Evolutionary conservation across 1,139 yeast genomes (phyloP).

Genomic region (Kluyveromyces marxianus): DNA sequence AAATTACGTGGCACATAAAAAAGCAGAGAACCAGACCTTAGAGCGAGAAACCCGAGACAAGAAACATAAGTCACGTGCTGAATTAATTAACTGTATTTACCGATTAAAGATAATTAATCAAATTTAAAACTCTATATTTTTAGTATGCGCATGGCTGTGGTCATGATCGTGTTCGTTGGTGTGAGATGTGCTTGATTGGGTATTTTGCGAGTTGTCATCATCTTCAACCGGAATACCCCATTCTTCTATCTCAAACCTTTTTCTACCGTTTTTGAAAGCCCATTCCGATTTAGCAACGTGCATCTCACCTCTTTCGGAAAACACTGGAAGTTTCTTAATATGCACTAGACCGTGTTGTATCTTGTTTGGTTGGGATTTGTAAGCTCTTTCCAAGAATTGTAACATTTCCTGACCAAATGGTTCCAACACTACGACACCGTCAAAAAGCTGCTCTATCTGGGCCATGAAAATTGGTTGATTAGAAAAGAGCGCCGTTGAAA

Average conservation of each 20-base stretch:
- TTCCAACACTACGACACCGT: slow-evolving; percentile 65
- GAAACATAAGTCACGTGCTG: too few species aligned
- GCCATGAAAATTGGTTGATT: slow-evolving; percentile 42
- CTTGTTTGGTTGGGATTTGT: slow-evolving; percentile 54
- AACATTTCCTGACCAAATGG: slow-evolving; percentile 78
- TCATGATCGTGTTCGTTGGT: background rate
- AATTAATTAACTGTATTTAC: too few species aligned
- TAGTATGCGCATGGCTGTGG: slow-evolving; percentile 2
- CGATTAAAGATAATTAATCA: too few species aligned
- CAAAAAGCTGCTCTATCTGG: slow-evolving; percentile 54
- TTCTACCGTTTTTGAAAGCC: slow-evolving; percentile 79
- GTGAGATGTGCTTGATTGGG: background rate
- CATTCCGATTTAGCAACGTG: slow-evolving; percentile 65
- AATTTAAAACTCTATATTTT: background rate
- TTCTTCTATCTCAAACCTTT: slow-evolving; percentile 76
- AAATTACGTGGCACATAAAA: too few species aligned
- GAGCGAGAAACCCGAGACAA: too few species aligned
- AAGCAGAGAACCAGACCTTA: too few species aligned
- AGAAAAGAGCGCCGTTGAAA: slow-evolving; percentile 65
- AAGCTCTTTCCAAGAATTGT: slow-evolving; percentile 57
- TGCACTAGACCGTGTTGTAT: slow-evolving; percentile 84
- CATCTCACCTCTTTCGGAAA: slow-evolving; percentile 79
- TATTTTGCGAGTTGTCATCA: slow-evolving; percentile 29
- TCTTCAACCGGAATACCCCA: slow-evolving; percentile 95
- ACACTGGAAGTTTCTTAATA: slow-evolving; percentile 59